Evolutionary conservation across 148 eudicot species (phyloP), one percentile per base, ranked within the genome.

Genomic region (Cornus florida): DNA sequence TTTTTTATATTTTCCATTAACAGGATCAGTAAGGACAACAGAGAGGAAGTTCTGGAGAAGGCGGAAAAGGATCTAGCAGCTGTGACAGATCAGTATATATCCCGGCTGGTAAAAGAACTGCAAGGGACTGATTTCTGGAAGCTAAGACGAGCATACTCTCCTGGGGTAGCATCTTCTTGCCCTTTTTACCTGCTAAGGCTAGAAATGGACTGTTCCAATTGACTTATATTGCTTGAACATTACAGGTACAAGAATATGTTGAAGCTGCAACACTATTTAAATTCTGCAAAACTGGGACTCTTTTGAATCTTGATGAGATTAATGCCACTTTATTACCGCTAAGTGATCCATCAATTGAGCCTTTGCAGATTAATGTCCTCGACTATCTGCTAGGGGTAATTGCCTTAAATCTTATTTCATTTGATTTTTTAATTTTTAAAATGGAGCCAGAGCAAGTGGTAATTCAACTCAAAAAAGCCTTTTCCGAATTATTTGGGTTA

Each of bases 301-400:
- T 97, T 74, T 85, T 97, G 79, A 88, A 85, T 79, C 98, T 94
- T 75, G 95, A 90, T 72, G 98, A 94, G 87, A 86, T 97, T 35
- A 97, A 97, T 85, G 90, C 94, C 77, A 81, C 81, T 39, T 83
- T 97, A 68, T 70, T 77, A 71, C 91, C 92, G 28, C 78, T 97
- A 72, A 86, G 94, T 81, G 98, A 91, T 80, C 83, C 94, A 4
- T 88, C 93, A 71, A 53, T 82, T 77, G 94, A 97, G 72, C 99
- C 99, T 35, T 82, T 97, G 87, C 97, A 92, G 81, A 88, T 97
- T 79, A 94, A 97, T 86, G 83, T 89, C 48, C 92, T 97, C 41
- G 99, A 97, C 87, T 97, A 97, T 81, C 83, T 96, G 53, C 81
- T 96, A 85, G 99, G 99, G 95, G 99, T 96, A 93, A 90, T 41